Evolutionary conservation across 257 asterid species (phyloP).

Genomic region (Lavandula angustifolia): DNA sequence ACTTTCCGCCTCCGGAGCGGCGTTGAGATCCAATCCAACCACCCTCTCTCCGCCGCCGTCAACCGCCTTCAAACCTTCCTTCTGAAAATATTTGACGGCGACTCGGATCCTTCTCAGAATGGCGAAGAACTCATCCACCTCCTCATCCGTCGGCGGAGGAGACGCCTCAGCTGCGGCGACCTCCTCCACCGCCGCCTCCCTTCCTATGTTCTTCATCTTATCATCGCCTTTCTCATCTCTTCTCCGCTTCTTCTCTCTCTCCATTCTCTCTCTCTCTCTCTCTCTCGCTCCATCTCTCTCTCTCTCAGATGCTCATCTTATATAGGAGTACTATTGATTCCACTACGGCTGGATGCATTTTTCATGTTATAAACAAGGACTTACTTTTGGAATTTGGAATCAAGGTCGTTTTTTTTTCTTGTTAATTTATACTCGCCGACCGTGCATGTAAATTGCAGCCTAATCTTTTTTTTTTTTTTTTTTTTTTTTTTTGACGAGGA

Average conservation of each 20-base stretch:
- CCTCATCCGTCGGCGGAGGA: constrained; percentile 47
- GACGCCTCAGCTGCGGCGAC: constrained; percentile 10
- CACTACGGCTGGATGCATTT: background rate
- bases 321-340: background rate
- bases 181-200: constrained; percentile 15
- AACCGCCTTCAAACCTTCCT: constrained; percentile 21
- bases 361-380: constrained; percentile 7
- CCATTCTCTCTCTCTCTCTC: constrained; percentile 32
- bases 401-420: constrained; percentile 7
- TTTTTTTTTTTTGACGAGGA: too few relatives aligned
- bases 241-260: constrained; percentile 34
- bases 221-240: constrained; percentile 27
- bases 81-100: constrained; percentile 54
- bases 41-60: constrained; percentile 23
- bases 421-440: background rate
- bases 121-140: constrained; percentile 67
- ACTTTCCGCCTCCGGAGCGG: constrained; percentile 40
- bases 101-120: constrained; percentile 50
- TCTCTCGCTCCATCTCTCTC: too few relatives aligned
- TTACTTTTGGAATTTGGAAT: constrained; percentile 30
- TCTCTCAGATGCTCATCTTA: background rate
- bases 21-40: constrained; percentile 41
- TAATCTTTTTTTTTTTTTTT: too few relatives aligned
- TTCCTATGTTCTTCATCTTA: background rate
- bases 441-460: too few relatives aligned